Conservation (phyloP, 768 basidiomycete species). For the Amanita polypyramis region DNA sequence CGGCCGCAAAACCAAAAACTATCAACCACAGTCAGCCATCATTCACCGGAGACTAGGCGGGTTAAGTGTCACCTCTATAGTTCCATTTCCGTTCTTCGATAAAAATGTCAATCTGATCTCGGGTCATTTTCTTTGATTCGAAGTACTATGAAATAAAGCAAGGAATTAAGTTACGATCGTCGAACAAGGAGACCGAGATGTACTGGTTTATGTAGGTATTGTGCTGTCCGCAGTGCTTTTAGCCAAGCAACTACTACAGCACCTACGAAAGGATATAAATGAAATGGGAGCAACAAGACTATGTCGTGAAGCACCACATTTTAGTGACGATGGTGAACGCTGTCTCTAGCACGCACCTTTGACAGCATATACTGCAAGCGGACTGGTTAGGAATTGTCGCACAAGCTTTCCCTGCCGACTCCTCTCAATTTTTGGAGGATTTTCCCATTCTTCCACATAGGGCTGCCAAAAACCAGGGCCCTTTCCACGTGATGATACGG, state of each 20-base stretch:
- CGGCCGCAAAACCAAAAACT: constrained; percentile 84
- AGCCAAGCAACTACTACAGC: constrained; percentile 50
- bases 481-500: constrained; percentile 75
- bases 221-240: constrained; percentile 57
- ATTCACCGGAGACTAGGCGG: background rate
- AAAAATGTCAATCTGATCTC: constrained; percentile 58
- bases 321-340: constrained; percentile 22
- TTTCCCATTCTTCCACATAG: constrained; percentile 75
- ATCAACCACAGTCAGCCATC: background rate
- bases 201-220: constrained; percentile 59
- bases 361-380: constrained; percentile 30
- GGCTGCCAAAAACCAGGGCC: constrained; percentile 75
- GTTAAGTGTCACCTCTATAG: constrained; percentile 47
- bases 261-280: constrained; percentile 63
- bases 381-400: constrained; percentile 25
- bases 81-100: constrained; percentile 89
- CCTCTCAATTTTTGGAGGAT: constrained; percentile 34
- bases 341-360: constrained; percentile 13
- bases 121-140: constrained; percentile 72
- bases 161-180: background rate
- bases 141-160: constrained; percentile 50
- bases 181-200: constrained; percentile 11
- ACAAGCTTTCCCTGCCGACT: constrained; percentile 19
- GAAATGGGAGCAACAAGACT: constrained; percentile 54
- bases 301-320: constrained; percentile 7